Base-by-base conservation (phyloP, 164 flowering plant species). In the Nelumbo lutea region DNA sequence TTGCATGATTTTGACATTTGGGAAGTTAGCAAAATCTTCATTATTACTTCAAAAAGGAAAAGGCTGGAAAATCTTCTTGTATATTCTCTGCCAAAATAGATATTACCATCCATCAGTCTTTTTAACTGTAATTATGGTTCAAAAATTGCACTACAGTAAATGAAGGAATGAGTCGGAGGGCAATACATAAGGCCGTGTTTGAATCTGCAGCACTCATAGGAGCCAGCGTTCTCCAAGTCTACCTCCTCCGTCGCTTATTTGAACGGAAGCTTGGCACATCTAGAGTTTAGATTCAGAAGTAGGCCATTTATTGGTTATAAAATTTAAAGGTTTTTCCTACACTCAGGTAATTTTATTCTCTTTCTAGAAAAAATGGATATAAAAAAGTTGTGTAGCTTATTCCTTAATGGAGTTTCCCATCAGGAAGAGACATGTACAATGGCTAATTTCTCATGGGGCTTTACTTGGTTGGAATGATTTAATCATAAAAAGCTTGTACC, bases 151-250 rank as follows among this genome's bases (percentile, higher is more conserved):
- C 45, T 84, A 84, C 97, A 96, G 99, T 87, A 60, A 93, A 90
- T 73, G 98, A 93, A 62, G 86, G 78, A 65, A 90, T 96, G 99
- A 87, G 95, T 84, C 67, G 61, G 65, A 87, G 97, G 69, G 91
- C 95, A 11, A 62, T 93, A 62, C 89, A 93, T 79, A 95, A 95
- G 77, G 96, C 99, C 4, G 55, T 90, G 6, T 77, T 75, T 45
- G 99, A 95, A 76, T 90, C 98, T 2, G 81, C 80, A 1, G 97
- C 97, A 48, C 88, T 96, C 2, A 59, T 96, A 51, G 90, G 89
- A 8, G 94, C 87, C 1, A 92, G 98, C 52, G 71, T 85, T 71
- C 87, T 96, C 59, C 99, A 96, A 82, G 92, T 96, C 48, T 96
- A 80, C 83, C 91, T 96, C 61, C 78, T 96, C 8, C 85, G 79